These are phyloP conservation scores for Colletotrichum tamarilloi DNA, from an alignment of 2,329 filamentous ascomycete genomes.

Conservation along the genomic window DNA sequence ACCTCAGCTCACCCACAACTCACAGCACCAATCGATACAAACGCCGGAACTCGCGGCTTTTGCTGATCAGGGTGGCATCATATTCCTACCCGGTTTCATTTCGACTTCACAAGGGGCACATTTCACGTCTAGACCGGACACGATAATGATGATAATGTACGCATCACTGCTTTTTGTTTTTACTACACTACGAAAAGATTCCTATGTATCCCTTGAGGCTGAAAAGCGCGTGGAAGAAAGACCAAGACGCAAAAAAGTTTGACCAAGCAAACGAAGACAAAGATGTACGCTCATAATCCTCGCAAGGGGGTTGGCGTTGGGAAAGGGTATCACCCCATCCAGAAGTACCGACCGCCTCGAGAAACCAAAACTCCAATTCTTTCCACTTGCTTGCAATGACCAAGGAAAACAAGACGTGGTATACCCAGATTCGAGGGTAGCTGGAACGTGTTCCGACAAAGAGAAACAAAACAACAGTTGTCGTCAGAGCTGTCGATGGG, in stretches of 20 bases:
- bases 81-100: background rate
- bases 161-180: background rate
- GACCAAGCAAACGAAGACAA: background rate
- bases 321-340: background rate
- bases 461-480: background rate
- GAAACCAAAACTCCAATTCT: background rate
- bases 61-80: background rate
- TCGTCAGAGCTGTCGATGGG: background rate
- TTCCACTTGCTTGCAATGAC: background rate
- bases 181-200: background rate
- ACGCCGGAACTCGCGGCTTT: background rate
- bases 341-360: background rate
- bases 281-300: background rate
- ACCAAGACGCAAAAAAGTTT: background rate
- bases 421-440: background rate
- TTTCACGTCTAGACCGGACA: background rate
- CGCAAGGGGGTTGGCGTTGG: background rate
- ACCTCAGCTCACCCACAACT: too few relatives aligned
- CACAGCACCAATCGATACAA: too few relatives aligned
- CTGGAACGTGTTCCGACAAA: background rate
- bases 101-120: background rate
- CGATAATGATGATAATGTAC: background rate
- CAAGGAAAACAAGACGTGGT: slow-evolving; percentile 1
- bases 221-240: background rate
- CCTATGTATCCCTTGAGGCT: background rate